phyloP scores from a whole-genome alignment of 441 rosid species.

The Brassica hybrid region DNA sequence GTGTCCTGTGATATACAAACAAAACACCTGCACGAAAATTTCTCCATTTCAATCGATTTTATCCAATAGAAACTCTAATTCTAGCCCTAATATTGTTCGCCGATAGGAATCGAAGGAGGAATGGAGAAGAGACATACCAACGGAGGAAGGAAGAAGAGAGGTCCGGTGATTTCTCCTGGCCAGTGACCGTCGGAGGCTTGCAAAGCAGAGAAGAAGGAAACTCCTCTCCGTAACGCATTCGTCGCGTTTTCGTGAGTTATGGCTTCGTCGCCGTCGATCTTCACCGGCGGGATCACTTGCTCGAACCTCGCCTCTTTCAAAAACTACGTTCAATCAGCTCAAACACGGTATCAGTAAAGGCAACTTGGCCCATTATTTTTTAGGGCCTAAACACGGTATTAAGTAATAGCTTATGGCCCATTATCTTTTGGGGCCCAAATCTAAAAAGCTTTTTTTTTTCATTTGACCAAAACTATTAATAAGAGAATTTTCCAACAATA shows the following conservation, averaged over 20 bases:
- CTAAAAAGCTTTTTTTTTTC: no score
- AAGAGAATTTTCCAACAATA: background rate
- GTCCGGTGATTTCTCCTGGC: slow-evolving; percentile 67
- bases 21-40: slow-evolving; percentile 50
- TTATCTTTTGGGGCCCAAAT: no score
- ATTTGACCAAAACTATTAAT: no score
- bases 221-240: slow-evolving; percentile 51
- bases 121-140: slow-evolving; percentile 42
- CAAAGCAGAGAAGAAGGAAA: slow-evolving; percentile 55
- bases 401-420: background rate
- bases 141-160: slow-evolving; percentile 67
- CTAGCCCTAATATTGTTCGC: background rate
- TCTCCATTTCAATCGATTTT: background rate
- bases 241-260: slow-evolving; percentile 57
- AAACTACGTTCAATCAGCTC: slow-evolving; percentile 19
- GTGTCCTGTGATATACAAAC: slow-evolving; percentile 59
- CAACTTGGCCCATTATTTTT: background rate
- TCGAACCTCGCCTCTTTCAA: slow-evolving; percentile 38
- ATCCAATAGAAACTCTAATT: background rate
- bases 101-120: background rate
- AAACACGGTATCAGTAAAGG: background rate
- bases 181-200: slow-evolving; percentile 71
- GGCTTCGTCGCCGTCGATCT: slow-evolving; percentile 44
- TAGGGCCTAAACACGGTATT: background rate
- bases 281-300: slow-evolving; percentile 45